Conservation (phyloP, 2,329 filamentous ascomycete genomes). For the Rachicladosporium sp. region DNA sequence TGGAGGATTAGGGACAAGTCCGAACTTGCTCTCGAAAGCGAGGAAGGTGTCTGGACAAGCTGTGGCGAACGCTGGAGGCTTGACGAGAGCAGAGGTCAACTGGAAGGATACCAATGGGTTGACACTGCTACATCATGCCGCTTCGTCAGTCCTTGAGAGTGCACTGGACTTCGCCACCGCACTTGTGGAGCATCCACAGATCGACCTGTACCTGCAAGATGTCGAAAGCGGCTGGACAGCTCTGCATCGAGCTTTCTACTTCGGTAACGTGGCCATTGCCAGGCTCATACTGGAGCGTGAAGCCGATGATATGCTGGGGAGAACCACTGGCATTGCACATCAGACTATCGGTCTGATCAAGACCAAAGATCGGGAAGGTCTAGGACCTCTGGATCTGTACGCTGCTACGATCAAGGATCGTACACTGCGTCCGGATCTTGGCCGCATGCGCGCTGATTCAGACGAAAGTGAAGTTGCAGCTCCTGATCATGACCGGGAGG, state of each 20-base stretch:
- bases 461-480: no score
- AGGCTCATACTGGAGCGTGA: slow-evolving; percentile 71
- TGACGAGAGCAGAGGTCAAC: slow-evolving; percentile 61
- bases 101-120: slow-evolving; percentile 69
- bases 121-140: slow-evolving; percentile 73
- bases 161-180: slow-evolving; percentile 65
- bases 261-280: slow-evolving; percentile 78
- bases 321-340: slow-evolving; percentile 46
- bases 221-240: slow-evolving; percentile 92
- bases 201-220: slow-evolving; percentile 81
- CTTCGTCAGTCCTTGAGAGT: slow-evolving; percentile 58
- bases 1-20: slow-evolving; percentile 34
- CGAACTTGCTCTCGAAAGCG: slow-evolving; percentile 26
- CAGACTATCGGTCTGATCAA: slow-evolving; percentile 71
- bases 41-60: slow-evolving; percentile 14
- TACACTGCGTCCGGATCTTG: slow-evolving; percentile 37
- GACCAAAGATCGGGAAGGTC: slow-evolving; percentile 88
- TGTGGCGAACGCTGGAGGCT: no score
- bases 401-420: slow-evolving; percentile 72
- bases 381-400: slow-evolving; percentile 89
- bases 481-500: slow-evolving; percentile 46
- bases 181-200: slow-evolving; percentile 66
- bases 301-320: slow-evolving; percentile 50
- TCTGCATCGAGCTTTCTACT: slow-evolving; percentile 79
- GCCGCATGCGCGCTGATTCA: no score